Base-by-base conservation (phyloP, 1,284 basidiomycete species). In the Boletus albobrunnescens region DNA sequence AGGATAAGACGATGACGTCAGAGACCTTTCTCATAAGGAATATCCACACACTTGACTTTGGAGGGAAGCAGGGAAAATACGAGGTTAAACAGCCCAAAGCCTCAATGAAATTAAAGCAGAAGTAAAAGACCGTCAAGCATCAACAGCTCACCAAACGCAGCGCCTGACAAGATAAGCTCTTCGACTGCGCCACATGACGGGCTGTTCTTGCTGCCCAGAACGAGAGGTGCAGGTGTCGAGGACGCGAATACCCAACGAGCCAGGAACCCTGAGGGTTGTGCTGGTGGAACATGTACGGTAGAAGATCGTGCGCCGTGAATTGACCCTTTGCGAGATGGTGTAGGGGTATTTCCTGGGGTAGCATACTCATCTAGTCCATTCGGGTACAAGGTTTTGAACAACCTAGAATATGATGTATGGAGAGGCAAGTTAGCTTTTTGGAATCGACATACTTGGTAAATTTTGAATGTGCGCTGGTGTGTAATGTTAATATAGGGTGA, bases 301-400 rank as follows among this genome's bases (percentile, higher is more conserved):
- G 53, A 41, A n/a, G 55, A 53, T 23, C 38, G 59, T 53, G 70
- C 30, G 32, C 51, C 58, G 17, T 49, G 35, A 26, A 40, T 51
- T 36, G 70, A 69, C 49, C 67, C 57, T 56, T 70, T 66, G 22
- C 69, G 70, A 31, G 76, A 79, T 9, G 71, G 63, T 2, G 67
- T 47, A 9, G 72, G 70, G 2, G 77, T 73, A 0, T 76, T 58
- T 11, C 73, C 68, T 22, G 78, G 78, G 0, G 78, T 79, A 7
- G 67, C 58, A 56, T 76, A 77, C 3, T 66, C 63, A 31, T 80
- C 77, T 3, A 89, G 62, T 4, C 86, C 86, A 23, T 72, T 68
- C 0, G 87, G 87, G 54, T 84, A 90, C 23, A 88, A 77, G 4
- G 75, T 77, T 62, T 84, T 88, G 70, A 79, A 88, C 7, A 89